Percentiles rank a stretch among this genome's conserved stretches.
These are phyloP conservation scores for Cyberlindnera maclurae DNA, from an alignment of 805 yeast genomes.

Conservation along the genomic window DNA sequence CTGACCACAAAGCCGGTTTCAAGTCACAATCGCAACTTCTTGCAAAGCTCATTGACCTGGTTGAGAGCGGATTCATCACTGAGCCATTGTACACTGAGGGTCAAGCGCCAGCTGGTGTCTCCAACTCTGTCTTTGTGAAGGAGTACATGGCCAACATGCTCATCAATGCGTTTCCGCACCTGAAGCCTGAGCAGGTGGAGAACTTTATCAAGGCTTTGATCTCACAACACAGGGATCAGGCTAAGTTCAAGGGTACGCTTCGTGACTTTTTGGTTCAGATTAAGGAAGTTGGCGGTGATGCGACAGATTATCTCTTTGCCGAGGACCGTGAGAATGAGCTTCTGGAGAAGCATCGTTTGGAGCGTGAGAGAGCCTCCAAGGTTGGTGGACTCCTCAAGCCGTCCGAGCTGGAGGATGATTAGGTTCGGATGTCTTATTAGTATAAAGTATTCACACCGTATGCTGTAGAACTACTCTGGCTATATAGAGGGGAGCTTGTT, in stretches of 20 bases:
- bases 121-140: constrained; percentile 71
- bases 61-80: constrained; percentile 65
- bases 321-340: constrained; percentile 83
- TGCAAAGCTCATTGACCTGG: constrained; percentile 75
- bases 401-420: constrained; percentile 81
- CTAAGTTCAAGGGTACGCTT: constrained; percentile 72
- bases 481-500: no score
- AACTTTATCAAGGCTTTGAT: constrained; percentile 76
- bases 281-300: constrained; percentile 91
- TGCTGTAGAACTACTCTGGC: neutral
- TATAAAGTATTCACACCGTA: neutral
- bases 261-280: constrained; percentile 96
- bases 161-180: constrained; percentile 85
- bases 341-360: constrained; percentile 58
- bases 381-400: constrained; percentile 95
- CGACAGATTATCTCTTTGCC: constrained; percentile 89
- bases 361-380: constrained; percentile 73
- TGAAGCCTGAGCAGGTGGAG: constrained; percentile 74
- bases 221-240: constrained; percentile 62
- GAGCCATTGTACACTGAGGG: constrained; percentile 76
- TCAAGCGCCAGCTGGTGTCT: constrained; percentile 78
- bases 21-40: constrained; percentile 78
- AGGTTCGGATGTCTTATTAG: neutral
- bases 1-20: constrained; percentile 97
- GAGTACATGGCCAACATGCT: constrained; percentile 79